Evolutionary conservation across 805 yeast genomes (phyloP).

Genomic region (Vanderwaltozyma yarrowii): DNA sequence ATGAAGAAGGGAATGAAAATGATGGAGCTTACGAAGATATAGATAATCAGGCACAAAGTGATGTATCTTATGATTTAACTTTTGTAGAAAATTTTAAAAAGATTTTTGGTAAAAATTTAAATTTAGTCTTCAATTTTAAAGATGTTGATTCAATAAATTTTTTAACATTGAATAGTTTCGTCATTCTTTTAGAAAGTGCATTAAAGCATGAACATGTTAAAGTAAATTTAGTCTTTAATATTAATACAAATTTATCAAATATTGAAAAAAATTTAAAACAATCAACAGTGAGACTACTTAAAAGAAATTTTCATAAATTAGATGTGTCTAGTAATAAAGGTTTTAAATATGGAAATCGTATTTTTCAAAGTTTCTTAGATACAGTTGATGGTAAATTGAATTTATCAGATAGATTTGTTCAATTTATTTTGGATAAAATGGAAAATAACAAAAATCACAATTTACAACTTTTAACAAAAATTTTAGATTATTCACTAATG

Average conservation of each 20-base stretch:
- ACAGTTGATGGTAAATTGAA: slow-evolving; percentile 28
- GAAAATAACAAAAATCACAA: slow-evolving; percentile 26
- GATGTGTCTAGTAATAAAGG: slow-evolving; percentile 27
- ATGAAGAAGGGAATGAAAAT: slow-evolving; percentile 1
- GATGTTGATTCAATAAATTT: slow-evolving; percentile 27
- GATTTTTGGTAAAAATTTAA: slow-evolving; percentile 19
- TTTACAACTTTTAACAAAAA: slow-evolving; percentile 23
- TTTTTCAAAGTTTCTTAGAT: slow-evolving; percentile 26
- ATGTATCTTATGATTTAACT: slow-evolving; percentile 25
- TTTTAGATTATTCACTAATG: slow-evolving; percentile 27
- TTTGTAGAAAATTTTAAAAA: slow-evolving; percentile 24
- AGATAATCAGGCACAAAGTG: slow-evolving; percentile 6
- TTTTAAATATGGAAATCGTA: slow-evolving; percentile 25
- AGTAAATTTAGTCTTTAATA: slow-evolving; percentile 23
- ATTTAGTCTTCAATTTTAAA: slow-evolving; percentile 25
- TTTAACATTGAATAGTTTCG: slow-evolving; percentile 20
- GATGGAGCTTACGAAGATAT: neutral
- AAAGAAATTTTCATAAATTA: slow-evolving; percentile 18
- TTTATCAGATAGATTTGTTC: slow-evolving; percentile 22
- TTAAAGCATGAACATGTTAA: slow-evolving; percentile 18
- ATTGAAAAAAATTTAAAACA: slow-evolving; percentile 26
- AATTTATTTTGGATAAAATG: slow-evolving; percentile 25
- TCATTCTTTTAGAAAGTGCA: slow-evolving; percentile 20
- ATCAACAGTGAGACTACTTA: slow-evolving; percentile 23
- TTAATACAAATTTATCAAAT: slow-evolving; percentile 26